Base-by-base conservation (phyloP, 1,284 basidiomycete species). In the Ustilago esculenta region DNA sequence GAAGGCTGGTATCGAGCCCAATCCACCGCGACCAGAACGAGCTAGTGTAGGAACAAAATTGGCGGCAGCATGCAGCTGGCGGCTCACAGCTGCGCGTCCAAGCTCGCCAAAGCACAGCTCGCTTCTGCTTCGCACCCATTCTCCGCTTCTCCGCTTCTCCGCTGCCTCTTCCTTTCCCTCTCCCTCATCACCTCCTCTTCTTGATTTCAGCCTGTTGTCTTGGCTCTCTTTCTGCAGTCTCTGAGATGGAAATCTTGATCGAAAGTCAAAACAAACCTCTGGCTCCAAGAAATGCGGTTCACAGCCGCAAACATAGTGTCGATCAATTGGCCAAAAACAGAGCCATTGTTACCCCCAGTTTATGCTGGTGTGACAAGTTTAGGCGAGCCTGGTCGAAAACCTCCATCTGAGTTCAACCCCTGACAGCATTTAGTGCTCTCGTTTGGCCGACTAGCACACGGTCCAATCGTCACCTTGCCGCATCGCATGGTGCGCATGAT, bases 61-160 rank as follows among this genome's bases (percentile, higher is more conserved):
- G 12, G 27, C 27, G 12, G 27, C 27, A 29, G 27, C 27, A 29
- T 29, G 27, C 27, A 29, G 27, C 7, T 29, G 20, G 20, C 32
- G 14, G 44, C 33, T 25, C n/a, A 25, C 8, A 15, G 21, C 23
- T 24, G 23, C 39, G 27, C 21, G 17, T 39, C 15, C 2, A 35
- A 43, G 24, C 41, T 54, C 52, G 52, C 52, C 35, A 54, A 52
- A 44, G 52, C 43, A 46, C 20, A 2, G 3, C 23, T 29, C 52
- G 51, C 37, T 51, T 41, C 21, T 29, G 27, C 25, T 39, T 48
- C 40, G 35, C 46, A 21, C 36, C 20, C 15, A 4, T 33, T 17
- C 37, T 40, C 30, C 37, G 17, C 18, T 48, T 17, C 30, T 34
- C 23, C 17, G 7, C 24, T 23, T 17, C 5, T n/a, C 21, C 29